Base-by-base conservation (phyloP, 768 basidiomycete genomes). In the Trametes punicea region DNA sequence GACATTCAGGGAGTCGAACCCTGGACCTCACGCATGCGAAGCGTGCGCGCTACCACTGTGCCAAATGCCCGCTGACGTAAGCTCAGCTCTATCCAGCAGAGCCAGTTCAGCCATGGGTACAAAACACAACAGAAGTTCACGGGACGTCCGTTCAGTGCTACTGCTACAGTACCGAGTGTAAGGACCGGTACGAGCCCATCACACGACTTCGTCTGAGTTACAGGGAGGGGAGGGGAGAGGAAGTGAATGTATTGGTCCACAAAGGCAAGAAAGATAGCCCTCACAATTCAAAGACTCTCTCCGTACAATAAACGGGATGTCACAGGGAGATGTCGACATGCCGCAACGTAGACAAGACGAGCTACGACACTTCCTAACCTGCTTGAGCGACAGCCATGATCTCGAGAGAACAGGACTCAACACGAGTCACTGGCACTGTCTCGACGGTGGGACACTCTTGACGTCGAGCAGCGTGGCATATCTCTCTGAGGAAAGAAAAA, bases 401-500 rank as follows among this genome's bases (percentile, higher is more conserved):
- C 76, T 81, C 65, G 78, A 79, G 78, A 81, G 76, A 70, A 69
- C 74, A 81, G 78, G 79, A 74, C 75, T 67, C 64, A 47, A 63
- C n/a, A 61, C 67, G 69, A 75, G 74, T 80, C 77, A 77, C 81
- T 82, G 81, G 81, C 81, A 82, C 81, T 82, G 80, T 74, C 74
- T 71, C 81, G 75, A 80, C 67, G 77, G 81, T 82, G 55, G 70
- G 67, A 62, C 16, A 54, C 51, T 67, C 73, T 68, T 68, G 39
- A 71, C 81, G 74, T 77, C 80, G 81, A 69, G 75, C 81, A 82
- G 81, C 81, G 81, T 82, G 81, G 81, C 81, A 81, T 78, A 68
- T 73, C 74, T 76, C 79, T 69, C 75, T 73, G 65, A 65, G 65
- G 61, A 66, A 59, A 62, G 62, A 59, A 6, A 26, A 46, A 31